Evolutionary conservation across 805 yeast genomes (phyloP).

Genomic region (Wickerhamiella hasegawae): DNA sequence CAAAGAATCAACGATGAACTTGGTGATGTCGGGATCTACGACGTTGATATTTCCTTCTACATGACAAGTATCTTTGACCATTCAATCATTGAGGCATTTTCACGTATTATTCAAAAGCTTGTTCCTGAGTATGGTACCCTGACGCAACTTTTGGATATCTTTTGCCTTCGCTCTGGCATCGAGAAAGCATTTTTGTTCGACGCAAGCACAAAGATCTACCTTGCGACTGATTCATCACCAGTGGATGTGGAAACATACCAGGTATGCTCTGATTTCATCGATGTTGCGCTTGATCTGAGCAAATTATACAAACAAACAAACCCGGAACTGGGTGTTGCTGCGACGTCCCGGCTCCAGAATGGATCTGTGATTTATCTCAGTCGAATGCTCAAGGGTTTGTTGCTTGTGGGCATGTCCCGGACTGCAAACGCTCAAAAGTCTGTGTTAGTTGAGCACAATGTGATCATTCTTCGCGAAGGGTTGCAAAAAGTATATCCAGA

Average conservation of each 20-base stretch:
- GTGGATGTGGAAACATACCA: slow-evolving; percentile 92
- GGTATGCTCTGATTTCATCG: slow-evolving; percentile 93
- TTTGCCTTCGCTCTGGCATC: slow-evolving; percentile 76
- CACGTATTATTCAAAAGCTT: slow-evolving; percentile 80
- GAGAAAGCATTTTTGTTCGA: slow-evolving; percentile 91
- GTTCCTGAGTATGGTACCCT: slow-evolving; percentile 77
- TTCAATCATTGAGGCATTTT: slow-evolving; percentile 88
- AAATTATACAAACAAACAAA: slow-evolving; percentile 22
- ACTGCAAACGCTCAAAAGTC: slow-evolving; percentile 38
- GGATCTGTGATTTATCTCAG: slow-evolving; percentile 73
- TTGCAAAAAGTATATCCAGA: slow-evolving; percentile 21
- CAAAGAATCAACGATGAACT: slow-evolving; percentile 90
- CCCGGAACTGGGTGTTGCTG: not conserved
- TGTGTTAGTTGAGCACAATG: slow-evolving; percentile 77
- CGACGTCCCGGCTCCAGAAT: slow-evolving; percentile 49
- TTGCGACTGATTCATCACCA: slow-evolving; percentile 91
- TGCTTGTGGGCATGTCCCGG: slow-evolving; percentile 74
- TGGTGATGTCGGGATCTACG: slow-evolving; percentile 75
- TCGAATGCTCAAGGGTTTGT: slow-evolving; percentile 86
- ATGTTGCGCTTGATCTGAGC: slow-evolving; percentile 79
- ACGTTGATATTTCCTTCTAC: slow-evolving; percentile 81
- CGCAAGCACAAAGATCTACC: slow-evolving; percentile 79
- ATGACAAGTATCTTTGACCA: slow-evolving; percentile 90
- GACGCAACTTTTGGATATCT: slow-evolving; percentile 74
- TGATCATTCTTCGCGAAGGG: slow-evolving; percentile 61